Conservation (phyloP, 2,329 filamentous ascomycete species). For the Calonectria ilicicola region DNA sequence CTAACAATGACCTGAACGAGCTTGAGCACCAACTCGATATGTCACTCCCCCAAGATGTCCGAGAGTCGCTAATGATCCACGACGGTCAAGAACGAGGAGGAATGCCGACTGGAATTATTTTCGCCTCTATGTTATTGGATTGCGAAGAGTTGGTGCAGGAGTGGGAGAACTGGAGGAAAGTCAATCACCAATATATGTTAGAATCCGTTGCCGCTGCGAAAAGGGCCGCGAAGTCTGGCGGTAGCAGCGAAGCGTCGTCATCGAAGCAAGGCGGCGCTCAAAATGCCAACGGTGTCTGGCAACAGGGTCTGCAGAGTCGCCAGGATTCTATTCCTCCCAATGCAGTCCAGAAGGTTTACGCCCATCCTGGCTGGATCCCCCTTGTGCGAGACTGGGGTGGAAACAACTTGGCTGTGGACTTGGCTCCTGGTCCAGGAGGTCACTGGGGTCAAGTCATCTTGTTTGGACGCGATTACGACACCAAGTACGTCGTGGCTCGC, state of each 20-base stretch:
- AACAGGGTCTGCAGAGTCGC: conserved; percentile 83
- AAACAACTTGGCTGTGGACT: conserved; percentile 94
- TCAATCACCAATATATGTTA: conserved; percentile 89
- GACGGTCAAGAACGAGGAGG: conserved; percentile 98
- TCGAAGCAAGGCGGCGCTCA: conserved; percentile 67
- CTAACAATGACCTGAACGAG: conserved; percentile 95
- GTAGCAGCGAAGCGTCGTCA: conserved; percentile 75
- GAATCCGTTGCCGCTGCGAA: conserved; percentile 65
- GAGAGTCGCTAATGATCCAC: conserved; percentile 90
- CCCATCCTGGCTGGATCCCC: conserved; percentile 95
- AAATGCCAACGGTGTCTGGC: conserved; percentile 76
- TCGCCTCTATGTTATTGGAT: conserved; percentile 94
- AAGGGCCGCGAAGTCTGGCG: conserved; percentile 76
- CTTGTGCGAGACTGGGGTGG: conserved; percentile 97
- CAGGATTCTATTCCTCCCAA: conserved; percentile 91
- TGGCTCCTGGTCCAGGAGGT: conserved; percentile 89
- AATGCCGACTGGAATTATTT: conserved; percentile 90
- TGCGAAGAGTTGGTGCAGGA: conserved; percentile 99
- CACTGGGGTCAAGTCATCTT: conserved; percentile 98
- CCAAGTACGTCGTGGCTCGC: conserved; percentile 94
- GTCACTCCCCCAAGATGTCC: conserved; percentile 91
- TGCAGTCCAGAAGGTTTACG: conserved; percentile 91
- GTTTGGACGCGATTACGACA: conserved; percentile 97
- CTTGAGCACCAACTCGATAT: conserved; percentile 96
- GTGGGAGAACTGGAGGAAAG: conserved; percentile 95